A percentile compares a stretch with the other conserved stretches of the same genome.
Evolutionary conservation across 78 protist species (phyloP).

Genomic region (Polysphondylium violaceum): DNA sequence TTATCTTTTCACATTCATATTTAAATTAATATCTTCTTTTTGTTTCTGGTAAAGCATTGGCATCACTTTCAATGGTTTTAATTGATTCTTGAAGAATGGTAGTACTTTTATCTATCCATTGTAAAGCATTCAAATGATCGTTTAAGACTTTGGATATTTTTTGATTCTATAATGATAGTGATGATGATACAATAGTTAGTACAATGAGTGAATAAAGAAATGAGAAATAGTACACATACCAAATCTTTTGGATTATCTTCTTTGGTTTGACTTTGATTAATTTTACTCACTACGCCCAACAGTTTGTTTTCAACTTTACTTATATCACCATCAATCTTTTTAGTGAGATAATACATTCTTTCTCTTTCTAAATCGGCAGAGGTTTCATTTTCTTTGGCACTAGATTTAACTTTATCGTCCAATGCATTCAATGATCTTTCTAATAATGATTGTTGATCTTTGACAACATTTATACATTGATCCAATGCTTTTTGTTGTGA

Average conservation of each 20-base stretch:
- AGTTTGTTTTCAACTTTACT: slow-evolving; percentile 41
- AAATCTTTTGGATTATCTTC: slow-evolving; percentile 45
- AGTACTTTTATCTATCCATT: slow-evolving; percentile 58
- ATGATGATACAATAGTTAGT: background rate
- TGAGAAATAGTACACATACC: background rate
- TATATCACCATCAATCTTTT: slow-evolving; percentile 64
- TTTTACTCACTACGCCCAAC: slow-evolving; percentile 32
- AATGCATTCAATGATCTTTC: slow-evolving; percentile 72
- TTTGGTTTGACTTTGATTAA: slow-evolving; percentile 37
- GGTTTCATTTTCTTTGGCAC: slow-evolving; percentile 54
- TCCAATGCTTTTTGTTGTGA: slow-evolving; percentile 48
- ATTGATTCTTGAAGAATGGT: slow-evolving; percentile 28
- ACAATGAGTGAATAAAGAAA: background rate
- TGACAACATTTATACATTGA: slow-evolving; percentile 49
- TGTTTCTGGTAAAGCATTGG: background rate
- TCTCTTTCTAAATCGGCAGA: slow-evolving; percentile 77
- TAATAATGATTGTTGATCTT: slow-evolving; percentile 59
- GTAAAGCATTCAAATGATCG: slow-evolving; percentile 71
- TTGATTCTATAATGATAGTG: slow-evolving; percentile 37
- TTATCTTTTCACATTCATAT: background rate
- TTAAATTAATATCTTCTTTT: background rate
- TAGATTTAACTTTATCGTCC: slow-evolving; percentile 41
- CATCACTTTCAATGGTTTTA: slow-evolving; percentile 19
- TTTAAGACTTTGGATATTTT: slow-evolving; percentile 54
- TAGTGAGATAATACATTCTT: slow-evolving; percentile 62